Evolutionary conservation across 2,329 filamentous ascomycete genomes (phyloP).

Genomic region (Cercospora nicotianae): DNA sequence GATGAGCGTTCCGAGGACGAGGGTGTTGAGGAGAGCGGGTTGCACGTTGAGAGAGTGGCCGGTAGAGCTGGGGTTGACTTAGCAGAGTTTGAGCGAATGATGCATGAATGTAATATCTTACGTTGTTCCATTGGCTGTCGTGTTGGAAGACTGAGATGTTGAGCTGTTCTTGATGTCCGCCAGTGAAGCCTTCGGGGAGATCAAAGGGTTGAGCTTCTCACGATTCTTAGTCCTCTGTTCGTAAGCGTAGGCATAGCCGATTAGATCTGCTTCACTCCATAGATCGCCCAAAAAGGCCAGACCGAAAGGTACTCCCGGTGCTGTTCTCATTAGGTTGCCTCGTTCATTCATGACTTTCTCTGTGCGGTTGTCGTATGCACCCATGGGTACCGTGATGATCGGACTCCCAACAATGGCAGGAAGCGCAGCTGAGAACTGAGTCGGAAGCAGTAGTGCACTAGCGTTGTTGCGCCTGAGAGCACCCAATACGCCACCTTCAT

Average conservation of each 20-base stretch:
- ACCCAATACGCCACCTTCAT: conserved; percentile 4
- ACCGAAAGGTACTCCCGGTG: conserved; percentile 12
- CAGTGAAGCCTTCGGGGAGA: not conserved
- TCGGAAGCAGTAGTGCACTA: conserved; percentile 8
- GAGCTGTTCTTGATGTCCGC: not conserved
- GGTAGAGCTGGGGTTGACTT: not conserved
- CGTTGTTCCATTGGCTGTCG: not conserved
- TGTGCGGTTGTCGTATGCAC: conserved; percentile 5
- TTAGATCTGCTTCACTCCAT: conserved; percentile 12
- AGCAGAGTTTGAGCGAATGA: not conserved
- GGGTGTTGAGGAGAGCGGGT: not conserved
- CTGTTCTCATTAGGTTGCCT: not conserved
- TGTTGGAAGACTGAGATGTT: not conserved
- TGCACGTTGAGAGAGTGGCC: not conserved
- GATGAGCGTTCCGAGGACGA: not conserved
- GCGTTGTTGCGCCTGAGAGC: conserved; percentile 13
- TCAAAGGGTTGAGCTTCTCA: not conserved
- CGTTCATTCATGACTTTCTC: not conserved
- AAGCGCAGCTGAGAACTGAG: not conserved
- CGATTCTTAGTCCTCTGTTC: conserved; percentile 11
- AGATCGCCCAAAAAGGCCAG: conserved; percentile 7
- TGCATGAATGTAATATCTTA: not conserved
- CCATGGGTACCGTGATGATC: conserved; percentile 11
- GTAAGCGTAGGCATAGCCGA: conserved; percentile 14
- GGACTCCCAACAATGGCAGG: conserved; percentile 13